These are phyloP conservation scores for Flaveria bidentis DNA, from an alignment of 129 eudicot species.

Conservation along the genomic window DNA sequence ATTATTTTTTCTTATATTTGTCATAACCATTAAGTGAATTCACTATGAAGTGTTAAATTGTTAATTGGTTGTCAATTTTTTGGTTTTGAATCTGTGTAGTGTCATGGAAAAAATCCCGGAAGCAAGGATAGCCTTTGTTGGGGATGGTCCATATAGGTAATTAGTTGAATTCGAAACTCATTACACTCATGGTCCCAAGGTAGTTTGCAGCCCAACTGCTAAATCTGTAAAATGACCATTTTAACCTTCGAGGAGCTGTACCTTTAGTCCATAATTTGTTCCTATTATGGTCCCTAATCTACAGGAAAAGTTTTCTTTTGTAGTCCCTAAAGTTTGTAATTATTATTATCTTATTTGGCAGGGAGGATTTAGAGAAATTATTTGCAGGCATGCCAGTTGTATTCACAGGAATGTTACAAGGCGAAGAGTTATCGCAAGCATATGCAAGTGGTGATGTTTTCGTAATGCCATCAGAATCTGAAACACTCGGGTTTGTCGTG, in stretches of 20 bases:
- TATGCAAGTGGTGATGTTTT: conserved; percentile 96
- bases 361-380: conserved; percentile 81
- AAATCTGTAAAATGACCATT: not conserved
- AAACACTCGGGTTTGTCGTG: conserved; percentile 91
- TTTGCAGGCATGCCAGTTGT: conserved; percentile 84
- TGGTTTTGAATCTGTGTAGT: conserved; percentile 40
- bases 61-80: conserved; percentile 8
- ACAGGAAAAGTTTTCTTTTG: not conserved
- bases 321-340: not conserved
- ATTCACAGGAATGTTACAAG: conserved; percentile 89
- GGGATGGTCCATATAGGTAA: conserved; percentile 95
- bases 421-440: conserved; percentile 96
- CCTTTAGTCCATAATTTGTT: not conserved
- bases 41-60: not conserved
- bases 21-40: not conserved
- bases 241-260: not conserved
- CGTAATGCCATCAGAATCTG: conserved; percentile 95
- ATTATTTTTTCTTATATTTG: not conserved
- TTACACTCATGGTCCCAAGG: not conserved
- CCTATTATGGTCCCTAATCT: no score
- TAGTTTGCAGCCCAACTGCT: not conserved
- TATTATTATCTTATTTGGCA: conserved; percentile 18
- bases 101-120: conserved; percentile 93
- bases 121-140: conserved; percentile 93
- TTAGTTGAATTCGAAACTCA: not conserved